Conservation (phyloP, 495 filamentous ascomycete genomes). For the Penicillium robsamsonii region DNA sequence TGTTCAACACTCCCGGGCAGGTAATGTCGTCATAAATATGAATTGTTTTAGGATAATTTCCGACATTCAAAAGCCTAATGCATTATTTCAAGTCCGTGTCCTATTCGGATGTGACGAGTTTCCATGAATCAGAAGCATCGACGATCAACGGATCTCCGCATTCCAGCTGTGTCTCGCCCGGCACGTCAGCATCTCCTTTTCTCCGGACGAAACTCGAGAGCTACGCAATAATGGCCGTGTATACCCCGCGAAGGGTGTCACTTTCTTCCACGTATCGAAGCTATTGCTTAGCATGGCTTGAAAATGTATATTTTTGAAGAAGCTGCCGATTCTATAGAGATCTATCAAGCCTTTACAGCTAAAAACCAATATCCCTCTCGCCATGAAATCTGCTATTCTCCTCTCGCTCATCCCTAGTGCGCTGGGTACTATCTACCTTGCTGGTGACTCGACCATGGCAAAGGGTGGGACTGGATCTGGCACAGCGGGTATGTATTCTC, state of each 20-base stretch:
- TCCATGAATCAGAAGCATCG: conserved; percentile 23
- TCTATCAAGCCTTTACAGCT: conserved; percentile 1
- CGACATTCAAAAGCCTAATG: not conserved
- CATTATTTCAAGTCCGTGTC: not conserved
- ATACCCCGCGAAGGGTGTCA: conserved; percentile 1
- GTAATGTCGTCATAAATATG: not conserved
- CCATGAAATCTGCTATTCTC: conserved; percentile 28
- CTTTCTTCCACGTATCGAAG: conserved; percentile 24
- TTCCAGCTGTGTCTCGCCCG: conserved; percentile 7
- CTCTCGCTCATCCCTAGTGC: conserved; percentile 27
- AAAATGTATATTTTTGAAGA: not conserved
- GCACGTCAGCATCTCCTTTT: conserved; percentile 13
- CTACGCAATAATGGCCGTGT: not conserved
- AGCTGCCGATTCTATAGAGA: not conserved
- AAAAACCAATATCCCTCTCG: conserved; percentile 9
- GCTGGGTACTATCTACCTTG: conserved; percentile 47
- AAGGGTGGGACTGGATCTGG: conserved; percentile 35
- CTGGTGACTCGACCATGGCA: conserved; percentile 60
- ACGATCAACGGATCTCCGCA: conserved; percentile 7
- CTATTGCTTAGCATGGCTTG: too few species aligned
- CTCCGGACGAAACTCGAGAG: conserved; percentile 9
- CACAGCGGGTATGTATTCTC: conserved; percentile 24
- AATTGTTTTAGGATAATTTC: not conserved
- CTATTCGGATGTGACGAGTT: not conserved
- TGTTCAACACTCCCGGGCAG: too few species aligned